Evolutionary conservation across 2,329 filamentous ascomycete genomes (phyloP), one percentile per base, ranked within the genome.

Genomic region (Aspergillus pseudoterreus): DNA sequence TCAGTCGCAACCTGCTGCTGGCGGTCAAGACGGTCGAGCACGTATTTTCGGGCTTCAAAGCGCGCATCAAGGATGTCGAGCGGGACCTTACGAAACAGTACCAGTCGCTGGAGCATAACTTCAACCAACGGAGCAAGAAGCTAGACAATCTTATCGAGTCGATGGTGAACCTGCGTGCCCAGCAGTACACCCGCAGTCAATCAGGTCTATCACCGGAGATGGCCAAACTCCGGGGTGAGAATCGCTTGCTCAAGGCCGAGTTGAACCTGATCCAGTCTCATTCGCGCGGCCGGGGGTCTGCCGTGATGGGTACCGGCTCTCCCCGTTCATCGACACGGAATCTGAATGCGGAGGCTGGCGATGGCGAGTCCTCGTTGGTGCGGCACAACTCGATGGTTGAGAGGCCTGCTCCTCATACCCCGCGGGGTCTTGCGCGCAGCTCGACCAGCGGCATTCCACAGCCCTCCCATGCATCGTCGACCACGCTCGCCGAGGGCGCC

Each of bases 31-130:
- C 85, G 2, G 85, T 97, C 50, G 94, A 97, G 75, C 78, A 79
- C 15, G 83, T 95, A 57, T 79, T 97, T 33, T 81, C 82, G 15
- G 82, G 83, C 8, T 95, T 96, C 76, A 87, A 89, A 63, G 78
- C 80, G 36, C 86, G 90, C 53, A 89, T 96, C 65, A 88, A 89
- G 63, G 78, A 80, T 6, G 85, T 96, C n/a, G 94, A 99, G 70
- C 85, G 88, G 45, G 89, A 95, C 54, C 75, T 97, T n/a, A 87
- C 86, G 75, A 89, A 90, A 56, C 92, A 97, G 64, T 97, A 96
- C 64, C 88, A 95, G 63, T 83, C 81, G 0, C 79, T 99, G 1
- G 91, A 96, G 69, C 85, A 84, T 60, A 88, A 85, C 35, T 82
- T 96, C 24, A 89, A 94, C 49, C 74, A 84, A 22, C 85, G 91